Evolutionary conservation across 192 early-diverging fungal genomes (phyloP), one percentile per base, ranked within the genome.

Genomic region (Kappamyces sp.): DNA sequence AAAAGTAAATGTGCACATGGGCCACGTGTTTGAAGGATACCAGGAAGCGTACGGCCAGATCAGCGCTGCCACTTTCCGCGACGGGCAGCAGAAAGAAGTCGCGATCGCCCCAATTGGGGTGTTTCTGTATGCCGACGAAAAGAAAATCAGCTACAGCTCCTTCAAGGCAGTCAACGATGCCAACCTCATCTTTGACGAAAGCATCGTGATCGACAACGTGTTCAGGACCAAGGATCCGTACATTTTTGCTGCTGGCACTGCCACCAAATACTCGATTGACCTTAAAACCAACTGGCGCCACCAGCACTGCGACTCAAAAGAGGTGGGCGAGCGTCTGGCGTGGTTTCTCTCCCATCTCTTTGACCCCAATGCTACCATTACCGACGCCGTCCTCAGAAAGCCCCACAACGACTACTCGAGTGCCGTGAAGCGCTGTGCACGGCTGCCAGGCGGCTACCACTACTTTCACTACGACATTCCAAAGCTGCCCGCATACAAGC

Each of bases 391-490:
- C 62, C 41, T 34, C 23, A 8, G 53, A 36, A n/a, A 23, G 23
- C 23, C 23, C 23, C 23, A 23, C 23, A 23, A 23, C 23, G 23
- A 23, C 23, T 23, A 23, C 23, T 23, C 23, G 38, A 57, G 38
- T 73, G 76, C 60, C 34, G 33, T 15, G 49, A 61, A 33, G 61
- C 69, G 13, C 74, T 74, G 49, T 71, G 74, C 72, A 2, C 4
- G 51, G 0, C 62, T 80, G 5, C 74, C 78, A 4, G 74, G 72
- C 38, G 57, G 48, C 7, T 43, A 75, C n/a, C 49, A 65, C 13
- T 82, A 73, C 53, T 69, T 79, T 42, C 69, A 76, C 54, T 79
- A 72, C 49, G 74, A 82, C 48, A 49, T 62, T 50, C 79, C 79
- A 23, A 41, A 64, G 0, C 62, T 82, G 1, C 67, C 60, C 38